Evolutionary conservation across 116 monocot genomes (phyloP), one percentile per base, ranked within the genome.

Genomic region (Zostera marina): DNA sequence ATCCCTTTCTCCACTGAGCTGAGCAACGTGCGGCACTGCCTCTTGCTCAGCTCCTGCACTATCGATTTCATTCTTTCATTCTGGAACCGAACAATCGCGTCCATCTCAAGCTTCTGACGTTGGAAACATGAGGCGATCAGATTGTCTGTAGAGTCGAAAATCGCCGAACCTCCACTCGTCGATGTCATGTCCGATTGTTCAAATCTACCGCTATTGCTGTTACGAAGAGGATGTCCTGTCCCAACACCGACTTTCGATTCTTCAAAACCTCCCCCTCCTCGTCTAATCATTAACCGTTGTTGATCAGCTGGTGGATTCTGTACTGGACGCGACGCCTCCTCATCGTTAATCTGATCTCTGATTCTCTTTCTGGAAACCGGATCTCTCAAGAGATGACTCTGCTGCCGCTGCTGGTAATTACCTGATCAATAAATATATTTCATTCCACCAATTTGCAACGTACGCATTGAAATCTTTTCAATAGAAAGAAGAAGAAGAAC

Each of bases 21-120:
- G 7, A 85, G 2, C 25, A 86, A 43, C 26, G 58, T n/a, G 24
- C 53, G 21, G 58, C 41, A 68, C 12, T 81, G 78, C 64, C 83
- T 66, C 68, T 63, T 76, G 20, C 63, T 45, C 20, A 49, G 46
- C 41, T 73, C 71, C 52, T 83, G 72, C 9, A 92, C 1, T n/a
- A 64, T 73, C 20, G 46, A 51, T 11, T 70, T 46, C n/a, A 92
- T 53, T 54, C 63, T 59, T 52, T 82, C 77, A 14, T 41, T 85
- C 82, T 91, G 73, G 23, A 68, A 60, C 2, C 71, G 73, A 11
- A 89, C 5, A 41, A 89, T 16, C 15, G 78, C 54, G 39, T 81
- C 74, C 63, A 83, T 63, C 61, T 83, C 81, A 3, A 68, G 3
- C 55, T 19, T 81, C 15, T 83, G 76, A 13, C 42, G 17, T 44